A percentile compares a stretch with the other conserved stretches of the same genome.
Evolutionary conservation across 2,329 filamentous ascomycete species (phyloP).

Genomic region (Cladosporium sp.): DNA sequence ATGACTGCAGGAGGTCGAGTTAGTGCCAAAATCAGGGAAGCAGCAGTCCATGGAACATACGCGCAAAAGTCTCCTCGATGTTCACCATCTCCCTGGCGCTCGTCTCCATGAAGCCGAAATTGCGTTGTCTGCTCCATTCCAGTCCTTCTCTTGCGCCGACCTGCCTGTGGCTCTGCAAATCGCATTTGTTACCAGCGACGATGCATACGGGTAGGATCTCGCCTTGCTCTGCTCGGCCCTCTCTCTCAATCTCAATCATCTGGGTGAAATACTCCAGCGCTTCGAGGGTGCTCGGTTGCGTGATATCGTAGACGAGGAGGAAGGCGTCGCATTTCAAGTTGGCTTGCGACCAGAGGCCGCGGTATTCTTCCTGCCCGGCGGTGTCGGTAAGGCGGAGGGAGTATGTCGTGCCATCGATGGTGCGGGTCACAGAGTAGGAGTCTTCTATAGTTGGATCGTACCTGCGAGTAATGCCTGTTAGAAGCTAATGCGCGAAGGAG

Average conservation of each 20-base stretch:
- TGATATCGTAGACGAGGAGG: conserved; percentile 85
- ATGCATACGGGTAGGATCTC: conserved; percentile 71
- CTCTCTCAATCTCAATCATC: conserved; percentile 77
- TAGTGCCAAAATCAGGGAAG: no score
- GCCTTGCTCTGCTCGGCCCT: conserved; percentile 60
- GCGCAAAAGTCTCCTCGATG: conserved; percentile 82
- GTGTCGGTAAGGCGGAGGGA: conserved; percentile 78
- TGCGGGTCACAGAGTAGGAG: conserved; percentile 77
- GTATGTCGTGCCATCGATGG: conserved; percentile 72
- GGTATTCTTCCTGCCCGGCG: conserved; percentile 86
- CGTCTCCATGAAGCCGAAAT: conserved; percentile 88
- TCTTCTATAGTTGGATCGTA: conserved; percentile 50
- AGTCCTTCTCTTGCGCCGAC: conserved; percentile 68
- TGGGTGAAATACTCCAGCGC: conserved; percentile 76
- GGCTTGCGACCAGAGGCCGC: conserved; percentile 76
- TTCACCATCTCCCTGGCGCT: conserved; percentile 80
- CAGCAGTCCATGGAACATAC: conserved; percentile 38
- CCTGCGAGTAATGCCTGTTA: conserved; percentile 16
- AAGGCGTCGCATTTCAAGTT: conserved; percentile 80
- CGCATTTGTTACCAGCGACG: conserved; percentile 83
- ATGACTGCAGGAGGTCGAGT: no score
- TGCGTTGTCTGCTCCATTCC: conserved; percentile 69
- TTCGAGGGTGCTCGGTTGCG: conserved; percentile 62
- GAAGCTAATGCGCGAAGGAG: neutral
- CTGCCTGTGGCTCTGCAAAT: conserved; percentile 65